Evolutionary conservation across 208 protist genomes (phyloP).

Genomic region (Naegleria fowleri): DNA sequence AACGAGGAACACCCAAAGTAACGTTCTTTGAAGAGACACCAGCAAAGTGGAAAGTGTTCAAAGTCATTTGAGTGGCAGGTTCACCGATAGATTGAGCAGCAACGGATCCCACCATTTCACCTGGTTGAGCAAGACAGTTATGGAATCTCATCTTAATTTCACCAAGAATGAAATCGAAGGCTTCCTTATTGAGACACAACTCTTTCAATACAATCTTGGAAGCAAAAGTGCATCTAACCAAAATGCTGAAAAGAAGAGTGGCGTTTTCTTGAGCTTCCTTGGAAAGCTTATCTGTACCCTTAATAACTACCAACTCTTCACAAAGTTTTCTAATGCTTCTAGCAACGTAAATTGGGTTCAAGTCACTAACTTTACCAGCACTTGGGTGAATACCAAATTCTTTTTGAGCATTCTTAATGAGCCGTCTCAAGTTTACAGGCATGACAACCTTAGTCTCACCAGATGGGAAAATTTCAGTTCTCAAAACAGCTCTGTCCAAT

Average conservation of each 20-base stretch:
- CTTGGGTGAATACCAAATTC: slow-evolving; percentile 74
- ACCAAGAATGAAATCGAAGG: slow-evolving; percentile 94
- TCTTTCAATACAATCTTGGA: slow-evolving; percentile 84
- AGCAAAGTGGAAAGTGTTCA: slow-evolving; percentile 99
- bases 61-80: slow-evolving; percentile 99
- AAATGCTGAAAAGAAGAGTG: slow-evolving; percentile 84
- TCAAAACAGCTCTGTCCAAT: slow-evolving; percentile 63
- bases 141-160: slow-evolving; percentile 90
- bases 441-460: neutral
- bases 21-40: slow-evolving; percentile 99
- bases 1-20: slow-evolving; percentile 97
- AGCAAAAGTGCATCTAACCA: slow-evolving; percentile 81
- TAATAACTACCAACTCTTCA: slow-evolving; percentile 50
- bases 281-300: slow-evolving; percentile 36
- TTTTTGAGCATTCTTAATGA: slow-evolving; percentile 91
- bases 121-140: slow-evolving; percentile 81
- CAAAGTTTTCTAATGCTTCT: slow-evolving; percentile 34
- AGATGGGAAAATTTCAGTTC: slow-evolving; percentile 65
- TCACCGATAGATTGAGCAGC: slow-evolving; percentile 99
- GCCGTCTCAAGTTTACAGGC: slow-evolving; percentile 85
- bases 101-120: slow-evolving; percentile 96
- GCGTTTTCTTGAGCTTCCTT: slow-evolving; percentile 86
- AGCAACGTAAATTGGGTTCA: slow-evolving; percentile 62
- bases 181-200: slow-evolving; percentile 81
- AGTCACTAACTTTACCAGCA: neutral